phyloP scores from a whole-genome alignment of 768 basidiomycete species.

The Rhodocollybia butyracea region DNA sequence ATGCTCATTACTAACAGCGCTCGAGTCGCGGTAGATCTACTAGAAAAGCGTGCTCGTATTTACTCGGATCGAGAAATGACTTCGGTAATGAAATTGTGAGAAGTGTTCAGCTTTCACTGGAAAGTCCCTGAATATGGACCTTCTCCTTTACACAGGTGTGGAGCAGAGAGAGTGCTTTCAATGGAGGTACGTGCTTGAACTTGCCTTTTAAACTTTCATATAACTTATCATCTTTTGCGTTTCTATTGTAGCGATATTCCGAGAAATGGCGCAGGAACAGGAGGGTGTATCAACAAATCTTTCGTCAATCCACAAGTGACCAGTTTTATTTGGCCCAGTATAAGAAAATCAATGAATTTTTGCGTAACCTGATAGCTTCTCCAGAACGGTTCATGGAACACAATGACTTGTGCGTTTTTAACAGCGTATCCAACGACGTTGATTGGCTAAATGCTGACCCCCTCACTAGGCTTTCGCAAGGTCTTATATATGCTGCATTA shows the following conservation, averaged over 20 bases:
- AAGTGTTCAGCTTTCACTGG: not conserved
- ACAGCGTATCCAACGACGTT: too few species aligned
- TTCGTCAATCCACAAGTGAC: not conserved
- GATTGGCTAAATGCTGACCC: not conserved
- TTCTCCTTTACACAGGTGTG: not conserved
- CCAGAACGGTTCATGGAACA: not conserved
- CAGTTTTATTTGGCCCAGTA: not conserved
- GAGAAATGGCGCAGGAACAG: not conserved
- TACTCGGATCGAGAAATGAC: conserved; percentile 24
- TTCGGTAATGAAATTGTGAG: conserved; percentile 5
- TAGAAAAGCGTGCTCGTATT: conserved; percentile 32
- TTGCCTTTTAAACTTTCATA: too few species aligned
- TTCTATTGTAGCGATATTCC: not conserved
- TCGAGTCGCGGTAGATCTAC: conserved; percentile 29
- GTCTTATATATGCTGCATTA: not conserved
- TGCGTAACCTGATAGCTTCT: not conserved
- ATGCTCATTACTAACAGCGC: conserved; percentile 31
- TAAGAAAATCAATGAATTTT: not conserved
- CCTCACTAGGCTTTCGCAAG: not conserved
- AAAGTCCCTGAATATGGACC: not conserved
- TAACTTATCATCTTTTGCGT: not conserved
- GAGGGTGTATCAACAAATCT: not conserved
- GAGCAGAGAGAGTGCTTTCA: not conserved
- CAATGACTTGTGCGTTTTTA: not conserved
- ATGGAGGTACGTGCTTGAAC: not conserved